A percentile compares a stretch with the other conserved stretches of the same genome.
Evolutionary conservation across 1,139 yeast genomes (phyloP).

Genomic region (Saccharomyces hybrid): DNA sequence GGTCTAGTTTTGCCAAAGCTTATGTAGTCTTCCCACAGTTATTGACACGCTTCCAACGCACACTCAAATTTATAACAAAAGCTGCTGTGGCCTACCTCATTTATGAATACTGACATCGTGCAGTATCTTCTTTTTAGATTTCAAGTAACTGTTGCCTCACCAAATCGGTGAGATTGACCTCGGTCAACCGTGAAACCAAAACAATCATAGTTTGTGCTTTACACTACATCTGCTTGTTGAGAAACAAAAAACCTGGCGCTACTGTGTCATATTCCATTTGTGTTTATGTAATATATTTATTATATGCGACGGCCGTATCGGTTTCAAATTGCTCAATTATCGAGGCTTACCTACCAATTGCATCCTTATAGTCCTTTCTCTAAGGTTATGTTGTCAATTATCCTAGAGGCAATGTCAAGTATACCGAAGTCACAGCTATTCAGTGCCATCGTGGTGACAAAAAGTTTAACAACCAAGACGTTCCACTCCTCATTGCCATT

Average conservation of each 20-base stretch:
- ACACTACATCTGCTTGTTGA: not conserved
- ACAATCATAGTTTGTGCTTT: not conserved
- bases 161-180: not conserved
- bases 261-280: not conserved
- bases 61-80: not conserved
- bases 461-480: not conserved
- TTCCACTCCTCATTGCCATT: not conserved
- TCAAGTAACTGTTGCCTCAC: not conserved
- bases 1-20: not conserved
- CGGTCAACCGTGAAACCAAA: not conserved
- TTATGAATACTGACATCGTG: not conserved
- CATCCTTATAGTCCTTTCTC: not conserved
- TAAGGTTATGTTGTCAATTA: not conserved
- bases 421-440: not conserved
- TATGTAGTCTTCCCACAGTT: not conserved
- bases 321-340: not conserved
- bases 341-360: not conserved
- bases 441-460: not conserved
- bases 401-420: not conserved
- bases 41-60: not conserved
- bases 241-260: not conserved
- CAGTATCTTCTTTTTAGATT: not conserved
- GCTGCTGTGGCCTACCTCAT: not conserved
- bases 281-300: not conserved
- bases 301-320: not conserved